A percentile compares a stretch with the other conserved stretches of the same genome.
phyloP scores from a whole-genome alignment of 345 rosid genomes.

The Populus euphratica region DNA sequence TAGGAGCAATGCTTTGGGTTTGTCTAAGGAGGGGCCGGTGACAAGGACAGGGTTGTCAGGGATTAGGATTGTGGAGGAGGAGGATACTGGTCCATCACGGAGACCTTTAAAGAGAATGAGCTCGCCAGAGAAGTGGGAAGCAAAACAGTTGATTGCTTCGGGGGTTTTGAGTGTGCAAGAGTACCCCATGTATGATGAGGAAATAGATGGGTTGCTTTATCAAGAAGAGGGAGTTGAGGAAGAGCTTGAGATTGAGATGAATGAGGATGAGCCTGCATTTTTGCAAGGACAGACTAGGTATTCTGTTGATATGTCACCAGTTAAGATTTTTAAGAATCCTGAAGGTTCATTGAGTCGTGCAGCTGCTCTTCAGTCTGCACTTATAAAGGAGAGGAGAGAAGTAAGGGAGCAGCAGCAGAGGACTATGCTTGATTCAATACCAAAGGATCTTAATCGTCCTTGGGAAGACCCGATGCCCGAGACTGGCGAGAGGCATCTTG shows the following conservation, averaged over 20 bases:
- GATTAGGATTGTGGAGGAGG: slow-evolving; percentile 63
- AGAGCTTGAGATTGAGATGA: slow-evolving; percentile 89
- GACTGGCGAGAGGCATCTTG: slow-evolving; percentile 87
- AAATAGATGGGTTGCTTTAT: slow-evolving; percentile 72
- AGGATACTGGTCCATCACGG: slow-evolving; percentile 43
- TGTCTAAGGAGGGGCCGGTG: slow-evolving; percentile 50
- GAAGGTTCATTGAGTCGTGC: slow-evolving; percentile 92
- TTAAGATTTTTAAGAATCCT: slow-evolving; percentile 88
- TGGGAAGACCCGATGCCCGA: slow-evolving; percentile 98
- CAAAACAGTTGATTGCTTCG: slow-evolving; percentile 84
- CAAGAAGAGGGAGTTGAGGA: slow-evolving; percentile 88
- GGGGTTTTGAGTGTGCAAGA: slow-evolving; percentile 61
- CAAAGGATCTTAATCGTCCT: slow-evolving; percentile 95
- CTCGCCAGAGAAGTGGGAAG: slow-evolving; percentile 86
- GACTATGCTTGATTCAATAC: slow-evolving; percentile 88
- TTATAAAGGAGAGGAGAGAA: slow-evolving; percentile 79
- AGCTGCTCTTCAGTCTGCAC: slow-evolving; percentile 91
- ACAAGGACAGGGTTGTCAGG: slow-evolving; percentile 74
- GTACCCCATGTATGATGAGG: slow-evolving; percentile 78
- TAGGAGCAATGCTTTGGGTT: slow-evolving; percentile 49
- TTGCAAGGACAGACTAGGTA: slow-evolving; percentile 73
- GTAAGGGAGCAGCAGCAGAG: slow-evolving; percentile 80
- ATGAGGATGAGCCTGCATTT: slow-evolving; percentile 84
- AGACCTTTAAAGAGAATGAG: slow-evolving; percentile 85
- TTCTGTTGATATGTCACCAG: slow-evolving; percentile 76